phyloP scores from a whole-genome alignment of 306 rosid species.

The Dryas drummondii region DNA sequence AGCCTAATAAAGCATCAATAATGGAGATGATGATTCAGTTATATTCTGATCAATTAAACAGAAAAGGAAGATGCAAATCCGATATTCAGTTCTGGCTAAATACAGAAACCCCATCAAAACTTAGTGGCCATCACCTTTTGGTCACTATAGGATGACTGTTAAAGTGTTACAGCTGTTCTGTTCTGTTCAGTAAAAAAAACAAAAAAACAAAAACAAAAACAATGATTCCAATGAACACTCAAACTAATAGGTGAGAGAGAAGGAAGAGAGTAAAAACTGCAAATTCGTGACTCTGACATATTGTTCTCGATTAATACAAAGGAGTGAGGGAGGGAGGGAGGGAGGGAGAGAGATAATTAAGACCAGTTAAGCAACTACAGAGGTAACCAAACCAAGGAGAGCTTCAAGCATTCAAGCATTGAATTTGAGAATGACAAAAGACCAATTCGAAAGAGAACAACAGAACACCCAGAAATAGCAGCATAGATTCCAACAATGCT shows the following conservation, averaged over 20 bases:
- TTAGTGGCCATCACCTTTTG: background rate
- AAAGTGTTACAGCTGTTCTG: background rate
- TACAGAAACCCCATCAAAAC: background rate
- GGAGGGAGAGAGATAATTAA: no score
- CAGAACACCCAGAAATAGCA: background rate
- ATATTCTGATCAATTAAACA: conserved; percentile 17
- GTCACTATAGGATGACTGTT: background rate
- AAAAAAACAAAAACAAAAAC: no score
- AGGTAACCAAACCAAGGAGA: no score
- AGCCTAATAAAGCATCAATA: conserved; percentile 33
- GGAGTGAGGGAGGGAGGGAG: no score
- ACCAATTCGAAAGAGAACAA: background rate
- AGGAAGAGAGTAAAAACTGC: no score
- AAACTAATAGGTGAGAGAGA: no score
- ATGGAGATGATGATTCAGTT: conserved; percentile 10
- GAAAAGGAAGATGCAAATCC: background rate
- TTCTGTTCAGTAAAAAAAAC: no score
- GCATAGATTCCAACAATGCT: no score
- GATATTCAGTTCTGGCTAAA: background rate
- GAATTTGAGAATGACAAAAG: background rate
- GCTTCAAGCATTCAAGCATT: no score
- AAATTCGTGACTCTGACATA: no score
- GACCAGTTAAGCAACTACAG: background rate
- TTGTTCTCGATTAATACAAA: no score
- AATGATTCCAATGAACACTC: no score